phyloP scores from a whole-genome alignment of 83 land plant genomes.

The Picea abies region DNA sequence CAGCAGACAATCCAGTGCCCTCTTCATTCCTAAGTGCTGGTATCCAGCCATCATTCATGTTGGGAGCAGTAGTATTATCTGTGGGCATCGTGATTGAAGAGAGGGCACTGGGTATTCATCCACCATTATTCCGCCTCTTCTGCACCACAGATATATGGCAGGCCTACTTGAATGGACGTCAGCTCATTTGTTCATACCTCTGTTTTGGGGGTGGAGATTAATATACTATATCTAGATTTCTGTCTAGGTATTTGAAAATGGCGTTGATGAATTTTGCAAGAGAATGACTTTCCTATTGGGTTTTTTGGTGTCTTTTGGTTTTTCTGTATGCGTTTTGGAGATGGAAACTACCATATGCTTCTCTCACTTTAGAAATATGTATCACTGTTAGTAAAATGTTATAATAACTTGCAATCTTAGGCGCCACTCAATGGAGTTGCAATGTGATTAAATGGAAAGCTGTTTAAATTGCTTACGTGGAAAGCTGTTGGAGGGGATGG shows the following conservation, averaged over 20 bases:
- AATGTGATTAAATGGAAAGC: background rate
- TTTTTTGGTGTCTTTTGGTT: too few relatives aligned
- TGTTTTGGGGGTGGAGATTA: background rate
- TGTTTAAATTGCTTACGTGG: background rate
- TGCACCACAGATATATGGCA: too few relatives aligned
- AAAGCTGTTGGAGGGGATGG: background rate
- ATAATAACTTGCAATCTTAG: background rate
- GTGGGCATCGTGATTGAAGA: too few relatives aligned
- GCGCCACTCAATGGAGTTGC: background rate
- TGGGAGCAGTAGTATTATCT: too few relatives aligned
- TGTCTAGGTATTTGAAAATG: background rate
- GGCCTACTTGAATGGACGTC: too few relatives aligned
- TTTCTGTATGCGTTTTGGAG: background rate
- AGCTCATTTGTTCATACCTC: background rate
- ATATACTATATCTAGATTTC: background rate
- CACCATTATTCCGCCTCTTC: too few relatives aligned
- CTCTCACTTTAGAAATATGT: background rate
- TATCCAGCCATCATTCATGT: too few relatives aligned
- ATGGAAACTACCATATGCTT: too few relatives aligned
- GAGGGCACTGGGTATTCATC: too few relatives aligned
- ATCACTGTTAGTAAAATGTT: background rate
- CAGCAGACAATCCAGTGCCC: too few relatives aligned
- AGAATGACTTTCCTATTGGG: background rate
- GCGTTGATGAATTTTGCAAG: background rate
- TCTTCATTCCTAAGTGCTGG: too few relatives aligned